Percentiles rank a stretch among this genome's conserved stretches.
These are phyloP conservation scores for Lactarius sp. DNA, from an alignment of 768 basidiomycete species.

Conservation along the genomic window DNA sequence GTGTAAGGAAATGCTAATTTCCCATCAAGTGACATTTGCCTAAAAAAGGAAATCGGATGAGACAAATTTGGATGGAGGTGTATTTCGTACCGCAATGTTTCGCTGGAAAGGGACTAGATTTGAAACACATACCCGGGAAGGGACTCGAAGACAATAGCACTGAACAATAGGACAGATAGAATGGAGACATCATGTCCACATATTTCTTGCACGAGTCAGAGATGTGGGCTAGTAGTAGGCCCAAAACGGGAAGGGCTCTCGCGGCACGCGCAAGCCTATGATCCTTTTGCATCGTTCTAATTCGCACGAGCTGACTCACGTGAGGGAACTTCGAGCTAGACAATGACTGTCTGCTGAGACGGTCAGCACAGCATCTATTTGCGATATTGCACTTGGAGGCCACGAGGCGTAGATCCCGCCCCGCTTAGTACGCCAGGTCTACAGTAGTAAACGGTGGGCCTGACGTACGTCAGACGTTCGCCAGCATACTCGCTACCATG, in stretches of 20 bases:
- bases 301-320: slow-evolving; percentile 16
- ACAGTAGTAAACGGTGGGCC: too few species aligned
- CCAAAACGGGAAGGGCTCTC: background rate
- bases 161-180: slow-evolving; percentile 9
- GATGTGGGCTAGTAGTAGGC: background rate
- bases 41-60: background rate
- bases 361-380: too few species aligned
- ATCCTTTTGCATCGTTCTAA: background rate
- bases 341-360: background rate
- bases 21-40: slow-evolving; percentile 9
- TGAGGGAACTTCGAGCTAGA: background rate
- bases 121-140: background rate
- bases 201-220: background rate
- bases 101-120: background rate
- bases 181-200: background rate
- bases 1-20: slow-evolving; percentile 17
- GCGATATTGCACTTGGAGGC: too few species aligned
- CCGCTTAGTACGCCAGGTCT: too few species aligned
- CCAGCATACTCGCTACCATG: too few species aligned
- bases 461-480: too few species aligned
- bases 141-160: slow-evolving; percentile 8
- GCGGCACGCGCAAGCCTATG: background rate
- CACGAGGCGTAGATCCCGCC: too few species aligned
- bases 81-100: slow-evolving; percentile 1
- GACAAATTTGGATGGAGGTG: background rate